These are phyloP conservation scores for Hypoxylon sp. DNA, from an alignment of 2,329 filamentous ascomycete species.

Conservation along the genomic window DNA sequence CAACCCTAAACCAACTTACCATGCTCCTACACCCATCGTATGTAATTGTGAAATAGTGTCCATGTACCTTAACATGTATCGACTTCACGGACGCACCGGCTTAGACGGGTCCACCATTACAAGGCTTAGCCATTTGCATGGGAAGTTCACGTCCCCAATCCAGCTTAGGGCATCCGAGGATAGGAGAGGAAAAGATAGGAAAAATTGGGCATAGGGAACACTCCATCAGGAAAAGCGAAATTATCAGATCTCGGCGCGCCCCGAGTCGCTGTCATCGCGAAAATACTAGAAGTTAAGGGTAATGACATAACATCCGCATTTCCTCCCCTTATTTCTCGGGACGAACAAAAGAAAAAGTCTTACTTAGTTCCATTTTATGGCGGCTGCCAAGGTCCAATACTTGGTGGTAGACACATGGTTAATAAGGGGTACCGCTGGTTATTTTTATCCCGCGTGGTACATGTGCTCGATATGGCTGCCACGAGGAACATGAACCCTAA, in stretches of 20 bases:
- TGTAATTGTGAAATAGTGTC: neutral
- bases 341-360: neutral
- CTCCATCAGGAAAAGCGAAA: constrained; percentile 14
- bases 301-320: constrained; percentile 13
- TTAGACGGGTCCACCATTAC: constrained; percentile 15
- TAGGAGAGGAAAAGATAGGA: neutral
- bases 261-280: constrained; percentile 14
- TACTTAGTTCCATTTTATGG: neutral
- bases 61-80: constrained; percentile 2
- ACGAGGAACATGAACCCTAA: constrained; percentile 10
- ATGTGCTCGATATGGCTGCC: constrained; percentile 5
- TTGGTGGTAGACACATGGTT: neutral
- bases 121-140: constrained; percentile 3
- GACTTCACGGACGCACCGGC: constrained; percentile 3
- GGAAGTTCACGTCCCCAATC: constrained; percentile 2
- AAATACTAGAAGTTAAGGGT: constrained; percentile 9
- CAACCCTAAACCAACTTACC: neutral
- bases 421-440: constrained; percentile 7
- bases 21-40: neutral
- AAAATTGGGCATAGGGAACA: constrained; percentile 2
- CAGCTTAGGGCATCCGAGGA: neutral
- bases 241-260: constrained; percentile 28
- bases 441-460: constrained; percentile 15
- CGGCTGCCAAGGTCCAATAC: neutral
- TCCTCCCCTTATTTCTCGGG: constrained; percentile 1